Evolutionary conservation across 108 stramenopile genomes (phyloP).

Genomic region (Stephanodiscus triporus): DNA sequence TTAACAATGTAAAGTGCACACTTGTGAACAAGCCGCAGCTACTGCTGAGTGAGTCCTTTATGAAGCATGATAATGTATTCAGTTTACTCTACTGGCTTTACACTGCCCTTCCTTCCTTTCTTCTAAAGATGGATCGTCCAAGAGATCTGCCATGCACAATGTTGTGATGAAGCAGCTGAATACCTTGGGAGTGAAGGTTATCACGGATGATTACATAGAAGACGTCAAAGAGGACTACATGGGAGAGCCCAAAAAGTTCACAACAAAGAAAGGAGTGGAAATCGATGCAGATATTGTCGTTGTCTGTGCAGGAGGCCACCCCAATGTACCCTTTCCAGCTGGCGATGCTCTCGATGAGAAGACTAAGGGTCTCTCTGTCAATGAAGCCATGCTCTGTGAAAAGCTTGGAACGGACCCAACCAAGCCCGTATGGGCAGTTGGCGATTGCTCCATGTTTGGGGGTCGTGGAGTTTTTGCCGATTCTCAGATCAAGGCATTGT

Average conservation of each 20-base stretch:
- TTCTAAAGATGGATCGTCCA: conserved; percentile 5
- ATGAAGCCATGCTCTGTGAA: conserved; percentile 23
- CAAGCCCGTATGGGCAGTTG: conserved; percentile 31
- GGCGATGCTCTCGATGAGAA: conserved; percentile 16
- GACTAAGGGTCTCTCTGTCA: conserved; percentile 15
- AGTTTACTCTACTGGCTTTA: not conserved
- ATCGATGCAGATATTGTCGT: conserved; percentile 27
- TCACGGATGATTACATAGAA: conserved; percentile 29
- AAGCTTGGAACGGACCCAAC: conserved; percentile 12
- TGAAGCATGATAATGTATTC: not conserved
- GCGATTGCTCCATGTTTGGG: conserved; percentile 21
- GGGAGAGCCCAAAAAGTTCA: conserved; percentile 23
- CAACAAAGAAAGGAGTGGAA: conserved; percentile 26
- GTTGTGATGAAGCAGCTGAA: conserved; percentile 28
- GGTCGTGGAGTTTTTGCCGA: conserved; percentile 25
- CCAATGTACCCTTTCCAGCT: conserved; percentile 20
- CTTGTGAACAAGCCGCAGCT: conserved; percentile 25
- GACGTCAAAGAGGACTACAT: conserved; percentile 17
- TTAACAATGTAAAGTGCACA: conserved; percentile 16
- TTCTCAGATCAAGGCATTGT: conserved; percentile 15
- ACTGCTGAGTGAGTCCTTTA: conserved; percentile 12
- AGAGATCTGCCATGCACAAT: conserved; percentile 26
- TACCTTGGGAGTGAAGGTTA: conserved; percentile 20
- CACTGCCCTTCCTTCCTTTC: not conserved
- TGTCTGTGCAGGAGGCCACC: conserved; percentile 15